These are phyloP conservation scores for Rhodotorula graminis DNA, from an alignment of 768 basidiomycete species.

Conservation along the genomic window DNA sequence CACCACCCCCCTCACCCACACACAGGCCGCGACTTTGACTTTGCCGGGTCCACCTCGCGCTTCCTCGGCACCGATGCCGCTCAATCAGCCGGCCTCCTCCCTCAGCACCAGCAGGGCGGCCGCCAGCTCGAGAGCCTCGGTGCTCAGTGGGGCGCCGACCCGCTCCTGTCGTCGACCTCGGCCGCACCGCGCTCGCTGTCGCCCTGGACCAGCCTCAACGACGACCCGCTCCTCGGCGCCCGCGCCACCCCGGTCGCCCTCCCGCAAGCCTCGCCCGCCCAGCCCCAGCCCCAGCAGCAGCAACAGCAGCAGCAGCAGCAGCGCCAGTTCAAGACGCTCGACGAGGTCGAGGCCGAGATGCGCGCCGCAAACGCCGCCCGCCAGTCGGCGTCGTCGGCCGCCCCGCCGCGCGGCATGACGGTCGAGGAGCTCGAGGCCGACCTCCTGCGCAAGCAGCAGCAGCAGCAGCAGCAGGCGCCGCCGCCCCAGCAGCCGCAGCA, in stretches of 20 bases:
- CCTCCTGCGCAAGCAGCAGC: constrained; percentile 48
- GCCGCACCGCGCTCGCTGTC: constrained; percentile 4
- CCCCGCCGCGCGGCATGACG: constrained; percentile 27
- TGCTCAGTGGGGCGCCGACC: not conserved
- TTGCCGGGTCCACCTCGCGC: constrained; percentile 51
- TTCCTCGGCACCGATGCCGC: constrained; percentile 33
- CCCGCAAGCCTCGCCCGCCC: not conserved
- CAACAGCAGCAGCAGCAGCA: constrained; percentile 1
- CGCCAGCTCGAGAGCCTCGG: not conserved
- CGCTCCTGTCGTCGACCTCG: not conserved
- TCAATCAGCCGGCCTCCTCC: not conserved
- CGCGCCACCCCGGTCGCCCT: not conserved
- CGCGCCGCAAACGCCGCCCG: not conserved
- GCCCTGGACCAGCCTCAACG: constrained; percentile 34
- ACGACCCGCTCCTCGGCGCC: constrained; percentile 33
- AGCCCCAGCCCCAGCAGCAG: constrained; percentile 4
- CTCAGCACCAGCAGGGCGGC: not conserved
- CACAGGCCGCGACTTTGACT: constrained; percentile 87
- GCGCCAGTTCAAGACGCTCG: constrained; percentile 41
- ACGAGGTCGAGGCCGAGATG: constrained; percentile 47
- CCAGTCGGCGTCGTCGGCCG: constrained; percentile 2
- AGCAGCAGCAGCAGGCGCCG: constrained; percentile 56
- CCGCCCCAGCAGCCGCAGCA: constrained; percentile 58
- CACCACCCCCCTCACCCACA: not conserved
- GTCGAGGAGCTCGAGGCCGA: constrained; percentile 45